Percentiles rank a stretch among this genome's conserved stretches.
Conservation (phyloP, 768 basidiomycete species). For the Podaxis mareebaensis region DNA sequence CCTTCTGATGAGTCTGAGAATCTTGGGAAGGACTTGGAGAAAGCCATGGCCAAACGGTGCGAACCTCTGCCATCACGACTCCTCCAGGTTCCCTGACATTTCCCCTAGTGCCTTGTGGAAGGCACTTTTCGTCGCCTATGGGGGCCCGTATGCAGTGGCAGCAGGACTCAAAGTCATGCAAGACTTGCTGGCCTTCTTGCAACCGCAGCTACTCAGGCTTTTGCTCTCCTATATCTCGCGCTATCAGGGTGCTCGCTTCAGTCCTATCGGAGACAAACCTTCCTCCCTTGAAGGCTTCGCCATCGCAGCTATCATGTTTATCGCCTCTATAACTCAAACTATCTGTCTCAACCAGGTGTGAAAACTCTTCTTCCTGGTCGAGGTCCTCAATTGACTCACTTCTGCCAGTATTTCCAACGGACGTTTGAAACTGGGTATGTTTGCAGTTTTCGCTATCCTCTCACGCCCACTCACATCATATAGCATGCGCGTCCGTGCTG, state of each 20-base stretch:
- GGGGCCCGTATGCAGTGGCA: constrained; percentile 68
- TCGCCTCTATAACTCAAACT: constrained; percentile 76
- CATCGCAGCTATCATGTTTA: constrained; percentile 80
- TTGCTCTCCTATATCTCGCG: constrained; percentile 79
- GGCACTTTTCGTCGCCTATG: constrained; percentile 78
- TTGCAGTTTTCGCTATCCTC: not conserved
- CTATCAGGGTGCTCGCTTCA: constrained; percentile 60
- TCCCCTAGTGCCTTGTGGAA: constrained; percentile 63
- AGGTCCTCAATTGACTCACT: not conserved
- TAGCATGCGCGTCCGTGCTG: constrained; percentile 91
- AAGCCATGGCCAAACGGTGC: constrained; percentile 63
- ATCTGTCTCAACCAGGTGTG: constrained; percentile 76
- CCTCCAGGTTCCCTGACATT: not conserved
- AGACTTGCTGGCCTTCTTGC: constrained; percentile 79
- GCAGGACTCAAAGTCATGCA: constrained; percentile 71
- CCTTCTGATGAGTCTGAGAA: constrained; percentile 68
- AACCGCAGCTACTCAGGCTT: constrained; percentile 83
- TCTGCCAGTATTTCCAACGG: constrained; percentile 76
- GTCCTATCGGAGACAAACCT: constrained; percentile 28
- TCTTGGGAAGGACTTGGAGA: constrained; percentile 62
- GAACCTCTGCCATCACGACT: constrained; percentile 24
- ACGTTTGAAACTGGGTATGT: constrained; percentile 69
- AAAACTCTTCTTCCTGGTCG: not conserved
- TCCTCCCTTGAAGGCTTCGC: constrained; percentile 66
- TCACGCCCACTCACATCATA: not conserved